These are phyloP conservation scores for Lipomyces starkeyi DNA, from an alignment of 805 yeast genomes.

Conservation along the genomic window DNA sequence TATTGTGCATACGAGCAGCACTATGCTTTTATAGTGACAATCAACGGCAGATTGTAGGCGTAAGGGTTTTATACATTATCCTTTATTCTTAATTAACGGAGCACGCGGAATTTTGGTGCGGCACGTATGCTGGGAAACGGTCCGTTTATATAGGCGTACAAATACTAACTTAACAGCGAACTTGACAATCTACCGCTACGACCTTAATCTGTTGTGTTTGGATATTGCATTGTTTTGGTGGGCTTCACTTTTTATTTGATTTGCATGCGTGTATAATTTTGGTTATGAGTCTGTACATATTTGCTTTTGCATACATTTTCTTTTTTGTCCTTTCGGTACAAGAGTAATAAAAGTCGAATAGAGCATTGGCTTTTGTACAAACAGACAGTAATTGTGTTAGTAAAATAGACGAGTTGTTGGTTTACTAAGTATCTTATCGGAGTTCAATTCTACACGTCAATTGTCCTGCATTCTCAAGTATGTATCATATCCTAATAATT, in stretches of 20 bases:
- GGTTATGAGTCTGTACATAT: background rate
- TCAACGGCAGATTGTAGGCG: background rate
- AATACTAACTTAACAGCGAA: too few species aligned
- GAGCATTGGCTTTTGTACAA: too few species aligned
- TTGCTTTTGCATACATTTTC: background rate
- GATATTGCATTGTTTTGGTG: background rate
- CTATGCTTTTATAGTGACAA: background rate
- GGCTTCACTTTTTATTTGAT: background rate
- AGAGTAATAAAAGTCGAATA: background rate
- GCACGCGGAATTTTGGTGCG: background rate
- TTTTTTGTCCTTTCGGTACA: too few species aligned
- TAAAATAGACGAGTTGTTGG: too few species aligned
- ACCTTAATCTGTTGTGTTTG: background rate
- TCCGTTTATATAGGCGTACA: too few species aligned
- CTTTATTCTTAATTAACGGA: background rate
- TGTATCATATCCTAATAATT: too few species aligned
- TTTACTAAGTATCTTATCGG: too few species aligned
- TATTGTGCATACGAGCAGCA: background rate
- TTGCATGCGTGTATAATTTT: background rate
- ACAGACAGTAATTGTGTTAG: too few species aligned
- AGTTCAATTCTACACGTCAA: too few species aligned
- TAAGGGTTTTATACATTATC: background rate
- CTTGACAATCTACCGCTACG: background rate
- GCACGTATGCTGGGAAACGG: background rate
- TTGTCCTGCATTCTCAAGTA: too few species aligned